These are phyloP conservation scores for Stereum hirsutum DNA, from an alignment of 1,284 basidiomycete genomes.

Conservation along the genomic window DNA sequence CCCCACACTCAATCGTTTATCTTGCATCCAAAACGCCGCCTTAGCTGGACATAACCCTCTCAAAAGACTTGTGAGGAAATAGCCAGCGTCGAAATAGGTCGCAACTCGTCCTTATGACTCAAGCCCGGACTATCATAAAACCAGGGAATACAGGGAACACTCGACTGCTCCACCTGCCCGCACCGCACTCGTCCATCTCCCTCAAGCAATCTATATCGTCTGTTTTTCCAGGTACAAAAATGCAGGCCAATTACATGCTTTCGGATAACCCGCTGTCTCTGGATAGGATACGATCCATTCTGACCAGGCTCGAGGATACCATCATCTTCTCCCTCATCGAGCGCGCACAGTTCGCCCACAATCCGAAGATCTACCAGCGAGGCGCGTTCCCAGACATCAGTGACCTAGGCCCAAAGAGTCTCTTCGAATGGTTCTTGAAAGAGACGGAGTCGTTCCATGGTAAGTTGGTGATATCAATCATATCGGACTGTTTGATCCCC, in stretches of 20 bases:
- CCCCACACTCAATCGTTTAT: no score
- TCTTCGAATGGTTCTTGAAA: conserved; percentile 96
- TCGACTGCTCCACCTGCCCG: no score
- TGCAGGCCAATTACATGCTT: conserved; percentile 68
- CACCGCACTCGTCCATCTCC: neutral
- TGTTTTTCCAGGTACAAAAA: conserved; percentile 17
- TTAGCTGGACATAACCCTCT: no score
- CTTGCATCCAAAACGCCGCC: no score
- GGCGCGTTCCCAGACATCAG: conserved; percentile 74
- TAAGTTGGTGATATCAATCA: no score
- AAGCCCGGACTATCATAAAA: no score
- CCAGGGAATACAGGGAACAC: no score
- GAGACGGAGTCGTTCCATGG: conserved; percentile 95
- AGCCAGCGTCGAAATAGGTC: no score
- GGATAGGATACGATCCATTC: conserved; percentile 78
- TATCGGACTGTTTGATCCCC: no score
- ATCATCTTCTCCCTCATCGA: conserved; percentile 98
- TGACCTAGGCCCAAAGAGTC: conserved; percentile 68
- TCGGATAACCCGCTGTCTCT: conserved; percentile 74
- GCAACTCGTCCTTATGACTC: no score
- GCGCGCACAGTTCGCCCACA: conserved; percentile 93
- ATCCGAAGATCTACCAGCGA: conserved; percentile 82
- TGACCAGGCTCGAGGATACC: conserved; percentile 92
- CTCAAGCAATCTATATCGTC: neutral
- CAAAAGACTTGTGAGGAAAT: no score